A percentile compares a stretch with the other conserved stretches of the same genome.
Evolutionary conservation across 257 asterid genomes (phyloP).

Genomic region (Voacanga thouarsii): DNA sequence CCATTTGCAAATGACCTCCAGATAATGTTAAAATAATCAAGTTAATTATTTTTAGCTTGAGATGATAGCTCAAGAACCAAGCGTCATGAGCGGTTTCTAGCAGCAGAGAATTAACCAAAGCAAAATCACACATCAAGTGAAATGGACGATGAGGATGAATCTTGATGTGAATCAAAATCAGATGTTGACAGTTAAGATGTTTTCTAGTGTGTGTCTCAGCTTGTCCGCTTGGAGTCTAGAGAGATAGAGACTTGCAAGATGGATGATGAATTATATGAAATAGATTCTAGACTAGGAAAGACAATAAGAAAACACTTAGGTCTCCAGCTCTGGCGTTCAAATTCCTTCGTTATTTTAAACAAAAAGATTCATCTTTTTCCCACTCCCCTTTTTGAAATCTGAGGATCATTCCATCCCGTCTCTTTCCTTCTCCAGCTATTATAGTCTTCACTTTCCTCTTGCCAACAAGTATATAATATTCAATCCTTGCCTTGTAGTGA

Average conservation of each 20-base stretch:
- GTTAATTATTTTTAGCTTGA: neutral
- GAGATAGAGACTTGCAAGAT: constrained; percentile 17
- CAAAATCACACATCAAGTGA: neutral
- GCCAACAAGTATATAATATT: constrained; percentile 2
- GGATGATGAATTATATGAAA: constrained; percentile 18
- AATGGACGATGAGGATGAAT: constrained; percentile 20
- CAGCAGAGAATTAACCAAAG: neutral
- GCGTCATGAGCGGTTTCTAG: neutral
- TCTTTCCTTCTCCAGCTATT: constrained; percentile 43
- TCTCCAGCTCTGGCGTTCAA: constrained; percentile 33
- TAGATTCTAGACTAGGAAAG: constrained; percentile 41
- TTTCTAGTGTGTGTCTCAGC: constrained; percentile 6
- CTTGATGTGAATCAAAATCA: neutral
- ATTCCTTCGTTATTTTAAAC: constrained; percentile 31
- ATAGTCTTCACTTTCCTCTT: constrained; percentile 17
- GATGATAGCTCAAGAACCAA: neutral
- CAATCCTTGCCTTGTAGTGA: neutral
- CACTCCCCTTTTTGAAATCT: constrained; percentile 31
- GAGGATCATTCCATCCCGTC: constrained; percentile 28
- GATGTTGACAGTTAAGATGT: constrained; percentile 20
- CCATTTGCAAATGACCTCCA: too few relatives aligned
- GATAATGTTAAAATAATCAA: neutral
- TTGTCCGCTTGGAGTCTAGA: constrained; percentile 10
- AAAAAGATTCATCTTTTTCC: constrained; percentile 28
- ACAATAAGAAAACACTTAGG: constrained; percentile 41